phyloP scores from a whole-genome alignment of 495 filamentous ascomycete genomes.

The Cercophora samala region DNA sequence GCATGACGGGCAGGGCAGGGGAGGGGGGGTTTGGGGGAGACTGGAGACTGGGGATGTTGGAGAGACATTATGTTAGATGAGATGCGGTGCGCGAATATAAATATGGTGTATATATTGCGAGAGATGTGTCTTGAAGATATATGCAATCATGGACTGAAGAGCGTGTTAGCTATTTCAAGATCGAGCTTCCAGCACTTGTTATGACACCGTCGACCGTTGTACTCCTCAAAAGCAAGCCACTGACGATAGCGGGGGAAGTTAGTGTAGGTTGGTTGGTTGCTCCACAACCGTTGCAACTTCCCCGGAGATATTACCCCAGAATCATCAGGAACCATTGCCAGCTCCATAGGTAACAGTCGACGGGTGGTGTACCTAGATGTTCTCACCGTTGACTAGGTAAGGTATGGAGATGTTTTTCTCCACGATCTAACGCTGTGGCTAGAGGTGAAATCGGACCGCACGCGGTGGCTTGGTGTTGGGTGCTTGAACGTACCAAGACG shows the following conservation, averaged over 20 bases:
- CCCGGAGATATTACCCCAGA: conserved; percentile 9
- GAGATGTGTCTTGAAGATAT: too few species aligned
- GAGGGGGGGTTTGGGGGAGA: not conserved
- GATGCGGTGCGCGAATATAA: too few species aligned
- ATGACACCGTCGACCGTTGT: too few species aligned
- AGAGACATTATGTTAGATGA: too few species aligned
- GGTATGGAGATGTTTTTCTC: not conserved
- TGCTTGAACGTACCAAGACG: not conserved
- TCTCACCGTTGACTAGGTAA: too few species aligned
- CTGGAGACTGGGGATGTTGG: not conserved
- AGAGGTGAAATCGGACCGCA: not conserved
- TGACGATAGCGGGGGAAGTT: not conserved
- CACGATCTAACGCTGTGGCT: not conserved
- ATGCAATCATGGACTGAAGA: too few species aligned
- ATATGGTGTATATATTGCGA: too few species aligned
- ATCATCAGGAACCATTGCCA: not conserved
- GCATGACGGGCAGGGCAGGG: not conserved
- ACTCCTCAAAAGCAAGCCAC: not conserved
- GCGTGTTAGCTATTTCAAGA: too few species aligned
- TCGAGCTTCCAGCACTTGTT: too few species aligned
- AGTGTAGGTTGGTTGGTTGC: too few species aligned
- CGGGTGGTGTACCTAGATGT: too few species aligned
- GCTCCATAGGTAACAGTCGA: too few species aligned
- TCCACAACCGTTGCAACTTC: conserved; percentile 7
- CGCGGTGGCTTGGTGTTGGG: not conserved